Conservation (phyloP, 208 protist genomes). For the Endotrypanum monterogeii region DNA sequence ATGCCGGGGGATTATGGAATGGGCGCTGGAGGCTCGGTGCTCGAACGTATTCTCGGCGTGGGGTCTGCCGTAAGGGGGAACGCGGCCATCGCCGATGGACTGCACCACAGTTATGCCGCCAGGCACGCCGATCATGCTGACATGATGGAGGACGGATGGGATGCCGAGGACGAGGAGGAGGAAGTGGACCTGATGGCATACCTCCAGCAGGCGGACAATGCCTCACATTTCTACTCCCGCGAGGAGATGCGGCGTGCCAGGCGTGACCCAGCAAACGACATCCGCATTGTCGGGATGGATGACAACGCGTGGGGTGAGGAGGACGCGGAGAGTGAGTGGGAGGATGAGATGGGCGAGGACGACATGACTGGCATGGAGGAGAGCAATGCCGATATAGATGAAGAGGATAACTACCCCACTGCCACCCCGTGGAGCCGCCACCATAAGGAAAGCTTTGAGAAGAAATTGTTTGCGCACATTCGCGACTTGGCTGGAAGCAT, state of each 20-base stretch:
- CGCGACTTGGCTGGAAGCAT: conserved; percentile 33
- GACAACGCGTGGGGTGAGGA: conserved; percentile 31
- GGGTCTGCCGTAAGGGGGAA: neutral
- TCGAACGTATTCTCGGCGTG: conserved; percentile 38
- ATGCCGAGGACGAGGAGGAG: conserved; percentile 40
- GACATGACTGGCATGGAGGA: conserved; percentile 23
- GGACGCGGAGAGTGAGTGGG: conserved; percentile 17
- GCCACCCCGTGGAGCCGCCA: conserved; percentile 31
- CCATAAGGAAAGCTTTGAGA: conserved; percentile 58
- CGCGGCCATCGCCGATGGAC: neutral
- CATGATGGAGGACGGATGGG: conserved; percentile 52
- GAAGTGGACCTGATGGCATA: conserved; percentile 82
- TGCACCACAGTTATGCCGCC: neutral
- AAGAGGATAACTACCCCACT: conserved; percentile 17
- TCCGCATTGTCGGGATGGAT: conserved; percentile 37
- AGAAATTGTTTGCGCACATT: conserved; percentile 37
- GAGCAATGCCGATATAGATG: conserved; percentile 9
- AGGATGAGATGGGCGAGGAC: conserved; percentile 30
- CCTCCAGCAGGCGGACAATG: conserved; percentile 72
- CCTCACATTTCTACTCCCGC: conserved; percentile 49
- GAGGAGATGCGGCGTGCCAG: conserved; percentile 49
- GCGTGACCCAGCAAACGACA: conserved; percentile 30
- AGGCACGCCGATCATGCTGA: conserved; percentile 22
- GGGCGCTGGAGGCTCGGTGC: conserved; percentile 11
- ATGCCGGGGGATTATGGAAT: neutral